Percentiles rank a stretch among this genome's conserved stretches.
These are phyloP conservation scores for Saturnispora quitensis DNA, from an alignment of 805 yeast species.

Conservation along the genomic window DNA sequence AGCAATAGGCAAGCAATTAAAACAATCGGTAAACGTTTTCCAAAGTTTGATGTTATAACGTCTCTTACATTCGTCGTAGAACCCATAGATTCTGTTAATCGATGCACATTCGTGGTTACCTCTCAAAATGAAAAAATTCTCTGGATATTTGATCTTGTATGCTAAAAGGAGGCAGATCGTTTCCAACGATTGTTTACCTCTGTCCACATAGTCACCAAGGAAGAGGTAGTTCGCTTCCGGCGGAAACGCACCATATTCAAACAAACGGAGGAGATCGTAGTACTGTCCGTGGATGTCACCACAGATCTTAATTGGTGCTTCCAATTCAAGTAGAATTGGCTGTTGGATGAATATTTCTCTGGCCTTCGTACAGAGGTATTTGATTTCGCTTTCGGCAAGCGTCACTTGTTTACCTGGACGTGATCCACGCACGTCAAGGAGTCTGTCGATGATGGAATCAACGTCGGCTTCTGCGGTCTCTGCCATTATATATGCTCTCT, in stretches of 20 bases:
- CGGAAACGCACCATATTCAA: slow-evolving; percentile 98
- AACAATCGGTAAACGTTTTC: slow-evolving; percentile 98
- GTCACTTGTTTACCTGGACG: slow-evolving; percentile 97
- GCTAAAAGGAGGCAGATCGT: slow-evolving; percentile 91
- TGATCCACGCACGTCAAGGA: slow-evolving; percentile 94
- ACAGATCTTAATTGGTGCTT: slow-evolving; percentile 94
- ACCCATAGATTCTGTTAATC: slow-evolving; percentile 94
- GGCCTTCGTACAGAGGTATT: slow-evolving; percentile 93
- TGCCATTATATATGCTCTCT: slow-evolving; percentile 13
- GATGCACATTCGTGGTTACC: slow-evolving; percentile 99
- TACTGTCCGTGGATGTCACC: slow-evolving; percentile 99
- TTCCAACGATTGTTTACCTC: slow-evolving; percentile 96
- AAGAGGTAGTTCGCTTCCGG: slow-evolving; percentile 96
- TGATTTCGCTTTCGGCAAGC: slow-evolving; percentile 86
- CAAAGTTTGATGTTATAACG: slow-evolving; percentile 96
- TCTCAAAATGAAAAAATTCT: slow-evolving; percentile 90
- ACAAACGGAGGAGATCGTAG: slow-evolving; percentile 87
- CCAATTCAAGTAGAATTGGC: slow-evolving; percentile 89
- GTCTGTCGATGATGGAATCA: slow-evolving; percentile 93
- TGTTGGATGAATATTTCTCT: slow-evolving; percentile 97
- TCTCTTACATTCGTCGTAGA: slow-evolving; percentile 97
- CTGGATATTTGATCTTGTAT: slow-evolving; percentile 96
- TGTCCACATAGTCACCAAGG: slow-evolving; percentile 95
- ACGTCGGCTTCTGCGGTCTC: slow-evolving; percentile 72
- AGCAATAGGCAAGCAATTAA: slow-evolving; percentile 96